These are phyloP conservation scores for Pogostemon cablin DNA, from an alignment of 257 asterid species.

Conservation along the genomic window DNA sequence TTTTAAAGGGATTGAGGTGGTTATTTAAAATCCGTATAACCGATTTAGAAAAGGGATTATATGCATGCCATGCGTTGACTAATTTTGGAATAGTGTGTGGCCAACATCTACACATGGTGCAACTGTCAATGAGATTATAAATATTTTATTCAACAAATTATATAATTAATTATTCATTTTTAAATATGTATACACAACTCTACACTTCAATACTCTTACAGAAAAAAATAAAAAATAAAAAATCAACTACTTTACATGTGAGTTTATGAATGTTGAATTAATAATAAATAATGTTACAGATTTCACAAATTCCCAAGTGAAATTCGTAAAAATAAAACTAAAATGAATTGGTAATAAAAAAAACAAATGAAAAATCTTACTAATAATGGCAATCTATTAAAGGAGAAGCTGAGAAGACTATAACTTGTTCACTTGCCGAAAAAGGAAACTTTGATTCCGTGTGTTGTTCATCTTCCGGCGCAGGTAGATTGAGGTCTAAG, in stretches of 20 bases:
- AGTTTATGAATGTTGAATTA: conserved; percentile 25
- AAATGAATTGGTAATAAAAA: conserved; percentile 31
- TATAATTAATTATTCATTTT: no score
- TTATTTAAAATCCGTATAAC: no score
- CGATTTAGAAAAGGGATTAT: no score
- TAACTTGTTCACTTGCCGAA: conserved; percentile 65
- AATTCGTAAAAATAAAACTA: conserved; percentile 28
- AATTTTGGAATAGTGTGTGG: no score
- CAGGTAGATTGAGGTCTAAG: conserved; percentile 93
- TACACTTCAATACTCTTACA: no score
- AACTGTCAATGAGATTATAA: no score
- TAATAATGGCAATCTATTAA: conserved; percentile 84
- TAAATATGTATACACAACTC: no score
- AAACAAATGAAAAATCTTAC: conserved; percentile 20
- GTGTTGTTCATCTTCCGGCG: conserved; percentile 61
- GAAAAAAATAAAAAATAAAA: not conserved
- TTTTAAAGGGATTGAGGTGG: no score
- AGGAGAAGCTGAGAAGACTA: conserved; percentile 71
- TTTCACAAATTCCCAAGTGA: conserved; percentile 40
- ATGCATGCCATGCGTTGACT: no score
- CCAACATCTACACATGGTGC: no score
- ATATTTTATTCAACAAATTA: no score
- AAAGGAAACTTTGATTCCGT: conserved; percentile 52
- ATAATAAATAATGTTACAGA: conserved; percentile 29
- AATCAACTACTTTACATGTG: conserved; percentile 11